Evolutionary conservation across 345 rosid genomes (phyloP).

Genomic region (Salix suchowensis): DNA sequence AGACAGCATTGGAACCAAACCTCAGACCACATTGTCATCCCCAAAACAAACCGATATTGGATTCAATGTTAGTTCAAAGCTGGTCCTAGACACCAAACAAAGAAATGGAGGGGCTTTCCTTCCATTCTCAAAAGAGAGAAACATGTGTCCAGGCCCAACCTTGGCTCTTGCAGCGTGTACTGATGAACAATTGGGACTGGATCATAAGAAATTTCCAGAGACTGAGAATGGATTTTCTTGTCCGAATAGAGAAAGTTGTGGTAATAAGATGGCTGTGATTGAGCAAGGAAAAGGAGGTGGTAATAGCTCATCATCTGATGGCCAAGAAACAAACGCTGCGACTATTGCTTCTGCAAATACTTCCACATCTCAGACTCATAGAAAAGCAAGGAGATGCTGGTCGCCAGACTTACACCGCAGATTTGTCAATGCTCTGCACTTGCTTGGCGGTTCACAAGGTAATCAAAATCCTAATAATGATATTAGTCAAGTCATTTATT

Average conservation of each 20-base stretch:
- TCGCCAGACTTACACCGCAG: conserved; percentile 96
- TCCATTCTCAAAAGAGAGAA: conserved; percentile 81
- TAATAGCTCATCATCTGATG: conserved; percentile 34
- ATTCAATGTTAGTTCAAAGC: conserved; percentile 53
- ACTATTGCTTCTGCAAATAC: conserved; percentile 10
- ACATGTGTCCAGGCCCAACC: conserved; percentile 34
- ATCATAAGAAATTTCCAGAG: conserved; percentile 48
- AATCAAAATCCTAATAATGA: not conserved
- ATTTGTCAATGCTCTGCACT: conserved; percentile 91
- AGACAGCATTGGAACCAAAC: conserved; percentile 43
- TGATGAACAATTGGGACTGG: conserved; percentile 30
- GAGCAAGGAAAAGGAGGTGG: conserved; percentile 34
- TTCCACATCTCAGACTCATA: conserved; percentile 43
- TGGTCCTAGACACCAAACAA: conserved; percentile 53
- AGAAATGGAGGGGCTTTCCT: conserved; percentile 88
- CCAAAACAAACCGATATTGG: conserved; percentile 47
- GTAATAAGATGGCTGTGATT: conserved; percentile 14
- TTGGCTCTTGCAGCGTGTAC: conserved; percentile 45
- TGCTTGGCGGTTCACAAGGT: conserved; percentile 99
- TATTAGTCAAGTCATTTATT: not conserved
- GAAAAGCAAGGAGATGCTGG: conserved; percentile 98
- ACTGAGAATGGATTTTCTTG: conserved; percentile 35
- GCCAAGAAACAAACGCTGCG: conserved; percentile 22
- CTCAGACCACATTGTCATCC: conserved; percentile 27
- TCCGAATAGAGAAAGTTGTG: conserved; percentile 31